Conservation (phyloP, 2,329 filamentous ascomycete genomes). For the Diplodia mutila region DNA sequence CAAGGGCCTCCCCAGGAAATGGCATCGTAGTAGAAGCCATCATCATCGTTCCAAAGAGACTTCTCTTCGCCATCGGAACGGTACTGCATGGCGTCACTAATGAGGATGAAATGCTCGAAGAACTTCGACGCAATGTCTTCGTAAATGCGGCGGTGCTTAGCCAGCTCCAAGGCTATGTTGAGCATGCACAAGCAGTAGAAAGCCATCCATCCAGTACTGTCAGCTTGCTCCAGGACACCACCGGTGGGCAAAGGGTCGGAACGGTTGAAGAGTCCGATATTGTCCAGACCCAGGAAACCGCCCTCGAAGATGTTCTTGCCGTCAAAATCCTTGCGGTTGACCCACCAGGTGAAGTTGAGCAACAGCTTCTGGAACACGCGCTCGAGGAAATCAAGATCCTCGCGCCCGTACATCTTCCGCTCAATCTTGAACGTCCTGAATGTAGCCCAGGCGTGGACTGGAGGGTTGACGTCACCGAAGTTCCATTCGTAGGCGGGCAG, state of each 20-base stretch:
- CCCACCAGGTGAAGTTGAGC: slow-evolving; percentile 99
- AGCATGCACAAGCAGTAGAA: slow-evolving; percentile 97
- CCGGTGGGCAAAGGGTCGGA: slow-evolving; percentile 94
- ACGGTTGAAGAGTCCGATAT: slow-evolving; percentile 96
- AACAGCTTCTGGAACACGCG: slow-evolving; percentile 94
- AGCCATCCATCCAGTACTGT: slow-evolving; percentile 98
- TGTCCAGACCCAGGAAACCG: slow-evolving; percentile 92
- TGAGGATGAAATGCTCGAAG: slow-evolving; percentile 98
- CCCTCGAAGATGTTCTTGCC: slow-evolving; percentile 98
- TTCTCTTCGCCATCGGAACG: slow-evolving; percentile 70
- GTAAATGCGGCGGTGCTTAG: slow-evolving; percentile 92
- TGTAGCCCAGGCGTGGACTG: slow-evolving; percentile 93
- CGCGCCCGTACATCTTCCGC: slow-evolving; percentile 92
- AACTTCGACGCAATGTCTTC: slow-evolving; percentile 98
- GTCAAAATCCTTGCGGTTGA: slow-evolving; percentile 91
- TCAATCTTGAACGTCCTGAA: slow-evolving; percentile 98
- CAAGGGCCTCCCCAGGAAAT: slow-evolving; percentile 95
- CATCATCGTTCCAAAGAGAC: slow-evolving; percentile 93
- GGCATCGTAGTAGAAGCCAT: slow-evolving; percentile 98
- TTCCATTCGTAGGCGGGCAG: slow-evolving; percentile 96
- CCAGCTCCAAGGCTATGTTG: slow-evolving; percentile 92
- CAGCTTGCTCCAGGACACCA: slow-evolving; percentile 90
- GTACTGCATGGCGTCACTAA: slow-evolving; percentile 92
- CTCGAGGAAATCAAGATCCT: slow-evolving; percentile 94
- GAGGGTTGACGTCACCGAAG: slow-evolving; percentile 95